Conservation (phyloP, 768 basidiomycete genomes). For the Lepiota brunneoincarnata region DNA sequence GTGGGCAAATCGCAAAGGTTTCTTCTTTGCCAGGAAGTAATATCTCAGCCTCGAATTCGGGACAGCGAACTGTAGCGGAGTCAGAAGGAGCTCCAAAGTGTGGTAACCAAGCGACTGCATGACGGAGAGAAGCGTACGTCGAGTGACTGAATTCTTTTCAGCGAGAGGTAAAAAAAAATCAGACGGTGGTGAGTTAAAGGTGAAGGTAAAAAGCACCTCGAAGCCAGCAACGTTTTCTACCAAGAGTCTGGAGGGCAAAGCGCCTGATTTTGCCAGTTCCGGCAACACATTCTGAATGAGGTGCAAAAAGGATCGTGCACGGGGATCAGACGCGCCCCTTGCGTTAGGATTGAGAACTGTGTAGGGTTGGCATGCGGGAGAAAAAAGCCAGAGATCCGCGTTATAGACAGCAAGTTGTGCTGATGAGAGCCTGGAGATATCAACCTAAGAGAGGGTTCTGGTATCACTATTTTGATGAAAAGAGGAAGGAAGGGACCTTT, state of each 20-base stretch:
- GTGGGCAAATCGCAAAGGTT: conserved; percentile 35
- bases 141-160: conserved; percentile 61
- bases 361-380: conserved; percentile 84
- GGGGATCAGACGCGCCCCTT: conserved; percentile 68
- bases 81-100: conserved; percentile 61
- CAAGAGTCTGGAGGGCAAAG: conserved; percentile 58
- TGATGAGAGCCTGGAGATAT: conserved; percentile 59
- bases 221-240: conserved; percentile 85
- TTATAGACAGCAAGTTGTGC: conserved; percentile 39
- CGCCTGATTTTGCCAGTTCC: conserved; percentile 38
- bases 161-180: not conserved
- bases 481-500: conserved; percentile 39
- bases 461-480: not conserved
- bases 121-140: conserved; percentile 48
- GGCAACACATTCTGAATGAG: conserved; percentile 64
- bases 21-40: conserved; percentile 67
- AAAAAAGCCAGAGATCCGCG: conserved; percentile 73
- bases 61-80: conserved; percentile 74
- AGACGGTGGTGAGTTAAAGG: conserved; percentile 1
- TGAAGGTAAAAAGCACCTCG: conserved; percentile 45
- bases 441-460: conserved; percentile 34
- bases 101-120: conserved; percentile 55
- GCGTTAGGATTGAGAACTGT: conserved; percentile 74
- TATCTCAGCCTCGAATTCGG: conserved; percentile 83
- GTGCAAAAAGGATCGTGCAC: conserved; percentile 74